Evolutionary conservation across 805 yeast species (phyloP), one percentile per base, ranked within the genome.

Genomic region (Candida corydali): DNA sequence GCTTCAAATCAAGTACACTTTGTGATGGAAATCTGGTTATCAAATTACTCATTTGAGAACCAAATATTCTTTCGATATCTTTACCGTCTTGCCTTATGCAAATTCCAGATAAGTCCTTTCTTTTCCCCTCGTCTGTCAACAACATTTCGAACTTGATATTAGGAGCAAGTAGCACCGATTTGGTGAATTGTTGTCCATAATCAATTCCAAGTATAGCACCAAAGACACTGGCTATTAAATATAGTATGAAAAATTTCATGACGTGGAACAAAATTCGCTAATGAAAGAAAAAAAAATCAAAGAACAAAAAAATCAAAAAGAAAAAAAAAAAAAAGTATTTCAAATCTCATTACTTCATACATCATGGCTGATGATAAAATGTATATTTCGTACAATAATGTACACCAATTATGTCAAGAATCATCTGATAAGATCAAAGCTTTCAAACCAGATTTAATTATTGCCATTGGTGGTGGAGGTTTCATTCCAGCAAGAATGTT

Each of bases 381-480:
- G 66, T 84, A 80, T 68, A 82, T 84, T 50, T 80, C 87, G 38
- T 84, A 84, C 73, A 83, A 84, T 63, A 82, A 83, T 58, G 78
- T 84, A 19, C 94, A 84, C 57, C 85, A 83, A 59, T 63, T 80
- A 47, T 79, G 85, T 59, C 84, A 79, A 53, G 73, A 69, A 43
- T 56, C 71, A 11, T 80, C 88, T 11, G 77, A 70, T 38, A 75
- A 71, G 45, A 75, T 84, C 57, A 79, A 78, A 58, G 61, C 65
- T 18, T 82, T 86, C 69, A 78, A 86, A 50, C 95, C 96, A 26
- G 95, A 89, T 60, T 73, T 86, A 41, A 86, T 89, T 63, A 86
- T 91, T 44, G 97, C 98, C 49, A 87, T 91, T 53, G 98, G 95
- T 54, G 96, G 96, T 51, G 96, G 98, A 57, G 98, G 98, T 2